These are phyloP conservation scores for Parachaetomium inaequale DNA, from an alignment of 495 filamentous ascomycete genomes.

Conservation along the genomic window DNA sequence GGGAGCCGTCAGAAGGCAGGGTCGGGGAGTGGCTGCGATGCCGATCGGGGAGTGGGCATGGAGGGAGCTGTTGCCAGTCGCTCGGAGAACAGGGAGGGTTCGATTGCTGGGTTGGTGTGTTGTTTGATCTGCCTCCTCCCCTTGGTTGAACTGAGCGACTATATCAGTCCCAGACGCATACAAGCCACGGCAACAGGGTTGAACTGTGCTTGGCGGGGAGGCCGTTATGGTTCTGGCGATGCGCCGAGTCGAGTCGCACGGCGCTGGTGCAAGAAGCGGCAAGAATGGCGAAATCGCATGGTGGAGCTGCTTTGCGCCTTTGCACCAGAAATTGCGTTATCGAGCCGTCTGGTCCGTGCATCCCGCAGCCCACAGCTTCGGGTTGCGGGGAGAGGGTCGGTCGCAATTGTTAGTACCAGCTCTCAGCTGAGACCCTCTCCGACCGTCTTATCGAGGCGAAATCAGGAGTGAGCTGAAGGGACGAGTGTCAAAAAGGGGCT, in stretches of 20 bases:
- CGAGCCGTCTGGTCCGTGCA: constrained; percentile 22
- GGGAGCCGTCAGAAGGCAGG: neutral
- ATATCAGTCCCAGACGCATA: neutral
- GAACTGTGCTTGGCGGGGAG: constrained; percentile 10
- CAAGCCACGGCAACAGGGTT: neutral
- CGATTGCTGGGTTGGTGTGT: neutral
- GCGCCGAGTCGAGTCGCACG: neutral
- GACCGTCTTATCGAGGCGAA: neutral
- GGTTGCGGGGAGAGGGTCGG: constrained; percentile 29
- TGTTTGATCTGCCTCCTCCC: neutral
- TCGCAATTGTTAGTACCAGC: constrained; percentile 10
- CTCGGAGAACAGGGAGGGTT: too few species aligned
- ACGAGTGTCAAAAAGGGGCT: neutral
- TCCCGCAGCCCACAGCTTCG: constrained; percentile 10
- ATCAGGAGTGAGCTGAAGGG: too few species aligned
- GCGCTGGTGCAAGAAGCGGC: constrained; percentile 25
- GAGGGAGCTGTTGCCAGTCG: too few species aligned
- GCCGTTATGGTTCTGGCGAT: neutral
- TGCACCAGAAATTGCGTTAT: constrained; percentile 38
- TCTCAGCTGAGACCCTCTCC: neutral
- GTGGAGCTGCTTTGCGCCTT: constrained; percentile 33
- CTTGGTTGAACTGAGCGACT: neutral
- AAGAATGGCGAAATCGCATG: constrained; percentile 34
- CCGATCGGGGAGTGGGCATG: neutral
- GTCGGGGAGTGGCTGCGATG: neutral